Evolutionary conservation across 495 filamentous ascomycete genomes (phyloP).

Genomic region (Penicillium soppii): DNA sequence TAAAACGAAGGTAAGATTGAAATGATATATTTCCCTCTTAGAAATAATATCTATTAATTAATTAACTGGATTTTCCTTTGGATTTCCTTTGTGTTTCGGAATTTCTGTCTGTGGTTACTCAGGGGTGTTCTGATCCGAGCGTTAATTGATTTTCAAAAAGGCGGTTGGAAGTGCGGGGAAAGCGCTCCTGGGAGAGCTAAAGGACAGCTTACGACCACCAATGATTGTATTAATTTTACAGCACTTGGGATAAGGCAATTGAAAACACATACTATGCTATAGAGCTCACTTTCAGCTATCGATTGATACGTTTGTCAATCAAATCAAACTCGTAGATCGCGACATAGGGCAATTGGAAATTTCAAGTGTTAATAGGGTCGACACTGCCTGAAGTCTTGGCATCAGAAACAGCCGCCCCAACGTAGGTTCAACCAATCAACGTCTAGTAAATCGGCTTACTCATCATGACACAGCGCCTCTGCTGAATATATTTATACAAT

Average conservation of each 20-base stretch:
- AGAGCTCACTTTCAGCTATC: background rate
- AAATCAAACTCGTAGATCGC: background rate
- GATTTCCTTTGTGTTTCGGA: background rate
- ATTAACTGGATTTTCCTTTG: too few species aligned
- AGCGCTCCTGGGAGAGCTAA: background rate
- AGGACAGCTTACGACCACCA: background rate
- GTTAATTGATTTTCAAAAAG: background rate
- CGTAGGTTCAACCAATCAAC: background rate
- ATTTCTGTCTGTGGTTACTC: background rate
- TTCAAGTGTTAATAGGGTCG: background rate
- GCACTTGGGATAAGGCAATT: background rate
- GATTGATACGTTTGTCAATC: background rate
- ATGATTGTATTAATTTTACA: too few species aligned
- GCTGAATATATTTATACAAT: too few species aligned
- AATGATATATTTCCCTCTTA: too few species aligned
- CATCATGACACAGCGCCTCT: background rate
- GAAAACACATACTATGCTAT: background rate
- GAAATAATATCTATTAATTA: too few species aligned
- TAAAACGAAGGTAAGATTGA: too few species aligned
- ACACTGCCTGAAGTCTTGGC: background rate
- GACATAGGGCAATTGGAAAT: background rate
- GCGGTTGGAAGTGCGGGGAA: background rate
- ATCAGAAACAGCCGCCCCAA: background rate
- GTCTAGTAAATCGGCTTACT: background rate
- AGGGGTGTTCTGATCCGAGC: background rate